Evolutionary conservation across 352 stramenopile species (phyloP).

Genomic region (Globisporangium carolinianum): DNA sequence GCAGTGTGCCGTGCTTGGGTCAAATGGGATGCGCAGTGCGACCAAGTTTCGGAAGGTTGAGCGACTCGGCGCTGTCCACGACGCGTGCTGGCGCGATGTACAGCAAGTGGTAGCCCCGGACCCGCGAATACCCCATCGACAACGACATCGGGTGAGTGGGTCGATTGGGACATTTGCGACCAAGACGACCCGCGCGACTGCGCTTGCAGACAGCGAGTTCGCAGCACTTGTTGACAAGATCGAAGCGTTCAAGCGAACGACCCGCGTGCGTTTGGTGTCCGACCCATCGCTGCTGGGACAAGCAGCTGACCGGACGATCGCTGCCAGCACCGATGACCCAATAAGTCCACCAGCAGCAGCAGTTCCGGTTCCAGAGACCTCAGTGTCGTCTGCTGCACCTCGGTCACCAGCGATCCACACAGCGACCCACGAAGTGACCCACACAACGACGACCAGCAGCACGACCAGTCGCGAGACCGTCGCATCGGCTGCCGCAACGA

Average conservation of each 20-base stretch:
- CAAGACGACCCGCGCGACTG: neutral
- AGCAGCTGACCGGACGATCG: too few relatives aligned
- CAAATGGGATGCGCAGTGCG: constrained; percentile 18
- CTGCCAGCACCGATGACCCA: too few relatives aligned
- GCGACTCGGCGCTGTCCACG: constrained; percentile 32
- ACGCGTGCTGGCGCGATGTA: constrained; percentile 19
- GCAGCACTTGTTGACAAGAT: constrained; percentile 23
- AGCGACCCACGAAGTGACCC: too few relatives aligned
- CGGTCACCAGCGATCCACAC: too few relatives aligned
- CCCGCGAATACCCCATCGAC: constrained; percentile 7
- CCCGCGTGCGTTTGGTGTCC: constrained; percentile 6
- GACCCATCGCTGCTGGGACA: too few relatives aligned
- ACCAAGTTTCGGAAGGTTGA: constrained; percentile 35
- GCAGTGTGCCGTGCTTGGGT: constrained; percentile 48
- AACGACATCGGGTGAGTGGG: too few relatives aligned
- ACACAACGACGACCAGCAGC: neutral
- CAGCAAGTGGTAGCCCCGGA: constrained; percentile 6
- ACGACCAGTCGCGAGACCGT: neutral
- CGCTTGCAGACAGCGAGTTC: constrained; percentile 15
- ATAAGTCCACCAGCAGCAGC: neutral
- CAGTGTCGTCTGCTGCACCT: neutral
- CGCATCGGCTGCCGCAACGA: neutral
- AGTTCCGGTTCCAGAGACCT: neutral
- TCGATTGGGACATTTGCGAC: too few relatives aligned
- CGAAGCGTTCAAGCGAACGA: constrained; percentile 27